A percentile compares a stretch with the other conserved stretches of the same genome.
Evolutionary conservation across 108 stramenopile genomes (phyloP).

Genomic region (Seminavis robusta): DNA sequence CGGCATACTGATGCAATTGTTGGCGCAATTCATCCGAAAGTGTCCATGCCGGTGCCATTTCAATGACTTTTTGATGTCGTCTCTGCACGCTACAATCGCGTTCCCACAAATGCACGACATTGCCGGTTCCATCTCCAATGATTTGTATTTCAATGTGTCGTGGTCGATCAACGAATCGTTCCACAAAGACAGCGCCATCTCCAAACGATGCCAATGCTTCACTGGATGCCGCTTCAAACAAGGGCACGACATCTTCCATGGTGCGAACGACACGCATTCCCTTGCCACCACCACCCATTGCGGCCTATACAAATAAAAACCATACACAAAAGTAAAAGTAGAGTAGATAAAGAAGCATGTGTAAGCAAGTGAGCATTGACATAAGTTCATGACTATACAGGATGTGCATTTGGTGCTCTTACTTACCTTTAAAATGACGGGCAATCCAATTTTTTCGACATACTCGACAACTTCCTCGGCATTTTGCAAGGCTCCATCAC

Average conservation of each 20-base stretch:
- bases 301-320: constrained; percentile 3
- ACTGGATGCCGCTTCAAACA: constrained; percentile 71
- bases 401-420: no score
- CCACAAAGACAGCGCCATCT: constrained; percentile 91
- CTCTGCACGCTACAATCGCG: constrained; percentile 98
- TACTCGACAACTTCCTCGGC: constrained; percentile 74
- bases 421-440: constrained; percentile 98
- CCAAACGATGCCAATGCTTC: constrained; percentile 93
- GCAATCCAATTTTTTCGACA: constrained; percentile 73
- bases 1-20: constrained; percentile 76
- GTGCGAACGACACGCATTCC: constrained; percentile 93
- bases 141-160: constrained; percentile 97
- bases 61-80: constrained; percentile 97
- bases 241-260: constrained; percentile 55
- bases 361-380: constrained; percentile 8
- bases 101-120: constrained; percentile 91
- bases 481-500: constrained; percentile 81
- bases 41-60: constrained; percentile 87
- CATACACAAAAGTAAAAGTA: background rate
- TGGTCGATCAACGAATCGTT: constrained; percentile 88
- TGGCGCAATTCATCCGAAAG: constrained; percentile 66
- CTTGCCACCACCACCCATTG: constrained; percentile 95
- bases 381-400: constrained; percentile 91
- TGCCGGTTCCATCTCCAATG: constrained; percentile 91
- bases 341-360: background rate